Percentiles rank a stretch among this genome's conserved stretches.
Evolutionary conservation across 1,284 basidiomycete species (phyloP).

Genomic region (Neonothopanus nambi): DNA sequence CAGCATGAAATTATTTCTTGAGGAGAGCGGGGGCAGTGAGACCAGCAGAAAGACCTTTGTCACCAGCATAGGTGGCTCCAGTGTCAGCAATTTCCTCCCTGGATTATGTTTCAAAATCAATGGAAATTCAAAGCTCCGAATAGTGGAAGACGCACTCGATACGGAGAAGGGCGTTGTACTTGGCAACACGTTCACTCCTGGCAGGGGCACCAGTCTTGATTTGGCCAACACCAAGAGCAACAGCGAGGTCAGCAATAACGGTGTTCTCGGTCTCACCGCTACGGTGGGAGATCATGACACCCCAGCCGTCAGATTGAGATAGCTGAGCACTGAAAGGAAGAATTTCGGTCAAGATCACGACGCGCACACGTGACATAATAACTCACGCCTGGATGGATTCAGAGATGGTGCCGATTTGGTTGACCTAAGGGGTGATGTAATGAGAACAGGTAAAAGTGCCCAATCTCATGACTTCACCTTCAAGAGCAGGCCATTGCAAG

Average conservation of each 20-base stretch:
- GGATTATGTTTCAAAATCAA: conserved; percentile 9
- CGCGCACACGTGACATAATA: not conserved
- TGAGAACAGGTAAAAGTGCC: not conserved
- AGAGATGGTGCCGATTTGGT: conserved; percentile 99
- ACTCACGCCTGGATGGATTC: conserved; percentile 95
- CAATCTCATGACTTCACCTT: conserved; percentile 58
- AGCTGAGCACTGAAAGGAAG: conserved; percentile 78
- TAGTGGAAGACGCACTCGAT: conserved; percentile 73
- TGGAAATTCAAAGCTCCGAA: conserved; percentile 3
- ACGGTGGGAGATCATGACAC: conserved; percentile 99
- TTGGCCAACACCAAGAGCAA: conserved; percentile 91
- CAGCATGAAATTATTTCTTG: conserved; percentile 69
- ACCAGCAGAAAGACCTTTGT: conserved; percentile 80
- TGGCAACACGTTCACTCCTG: conserved; percentile 91
- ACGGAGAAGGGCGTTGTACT: conserved; percentile 88
- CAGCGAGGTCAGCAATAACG: conserved; percentile 95
- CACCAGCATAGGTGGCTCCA: conserved; percentile 73
- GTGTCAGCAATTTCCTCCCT: conserved; percentile 78
- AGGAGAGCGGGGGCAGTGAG: conserved; percentile 70
- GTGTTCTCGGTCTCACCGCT: conserved; percentile 97
- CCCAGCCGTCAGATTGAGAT: conserved; percentile 95
- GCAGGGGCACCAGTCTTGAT: conserved; percentile 99
- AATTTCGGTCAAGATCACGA: conserved; percentile 6
- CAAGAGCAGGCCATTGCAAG: conserved; percentile 97
- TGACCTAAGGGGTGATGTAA: conserved; percentile 51